Percentiles rank a stretch among this genome's conserved stretches.
Evolutionary conservation across 2,329 filamentous ascomycete genomes (phyloP).

Genomic region (Botrytis medusae): DNA sequence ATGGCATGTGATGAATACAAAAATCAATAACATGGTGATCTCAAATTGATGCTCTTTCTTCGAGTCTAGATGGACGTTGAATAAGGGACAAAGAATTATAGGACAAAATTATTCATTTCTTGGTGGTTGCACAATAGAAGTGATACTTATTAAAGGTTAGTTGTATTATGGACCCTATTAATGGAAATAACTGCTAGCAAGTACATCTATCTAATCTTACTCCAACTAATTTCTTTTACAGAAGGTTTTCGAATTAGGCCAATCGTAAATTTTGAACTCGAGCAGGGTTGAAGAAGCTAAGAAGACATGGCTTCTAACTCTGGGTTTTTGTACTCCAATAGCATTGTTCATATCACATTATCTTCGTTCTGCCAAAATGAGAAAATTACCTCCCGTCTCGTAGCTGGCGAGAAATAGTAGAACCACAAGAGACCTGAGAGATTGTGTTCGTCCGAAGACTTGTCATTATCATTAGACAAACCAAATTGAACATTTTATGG

Average conservation of each 20-base stretch:
- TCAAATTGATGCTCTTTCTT: neutral
- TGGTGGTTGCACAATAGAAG: fast-evolving
- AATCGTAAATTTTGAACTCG: neutral
- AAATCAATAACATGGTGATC: neutral
- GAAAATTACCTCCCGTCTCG: fast-evolving
- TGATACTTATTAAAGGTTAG: neutral
- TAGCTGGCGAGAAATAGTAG: neutral
- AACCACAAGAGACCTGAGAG: neutral
- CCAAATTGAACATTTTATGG: neutral
- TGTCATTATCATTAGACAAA: neutral
- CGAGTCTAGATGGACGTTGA: neutral
- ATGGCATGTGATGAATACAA: neutral
- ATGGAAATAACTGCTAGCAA: neutral
- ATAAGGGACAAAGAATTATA: neutral
- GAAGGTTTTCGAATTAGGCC: neutral
- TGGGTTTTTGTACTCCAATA: neutral
- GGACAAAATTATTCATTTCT: neutral
- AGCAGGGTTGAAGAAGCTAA: neutral
- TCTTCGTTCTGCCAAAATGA: neutral
- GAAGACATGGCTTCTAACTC: neutral
- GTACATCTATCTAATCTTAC: neutral
- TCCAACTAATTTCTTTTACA: fast-evolving
- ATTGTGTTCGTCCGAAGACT: neutral
- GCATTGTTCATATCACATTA: neutral
- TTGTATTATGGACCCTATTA: neutral